A percentile compares a stretch with the other conserved stretches of the same genome.
These are phyloP conservation scores for Verticillium nubilum DNA, from an alignment of 2,329 filamentous ascomycete genomes.

Conservation along the genomic window DNA sequence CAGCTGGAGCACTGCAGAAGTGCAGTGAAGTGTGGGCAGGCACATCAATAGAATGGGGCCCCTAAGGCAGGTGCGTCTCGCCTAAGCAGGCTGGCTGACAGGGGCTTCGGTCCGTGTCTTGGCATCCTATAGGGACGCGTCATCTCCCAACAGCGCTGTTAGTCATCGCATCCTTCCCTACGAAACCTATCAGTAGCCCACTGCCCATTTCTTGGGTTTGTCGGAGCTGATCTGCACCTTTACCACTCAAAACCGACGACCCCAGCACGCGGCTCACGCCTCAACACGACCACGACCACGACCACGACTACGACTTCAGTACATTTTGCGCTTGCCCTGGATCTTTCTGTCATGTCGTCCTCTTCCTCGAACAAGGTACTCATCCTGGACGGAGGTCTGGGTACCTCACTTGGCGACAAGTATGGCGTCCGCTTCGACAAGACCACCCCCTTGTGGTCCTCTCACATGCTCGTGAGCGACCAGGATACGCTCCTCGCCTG, in stretches of 20 bases:
- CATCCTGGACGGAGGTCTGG: conserved; percentile 62
- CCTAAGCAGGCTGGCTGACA: not conserved
- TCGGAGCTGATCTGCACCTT: not conserved
- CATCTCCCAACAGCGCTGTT: not conserved
- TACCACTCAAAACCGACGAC: not conserved
- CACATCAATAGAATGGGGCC: not conserved
- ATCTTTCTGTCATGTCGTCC: not conserved
- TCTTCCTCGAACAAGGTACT: conserved; percentile 19
- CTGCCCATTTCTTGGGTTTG: not conserved
- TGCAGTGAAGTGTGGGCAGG: not conserved
- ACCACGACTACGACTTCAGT: not conserved
- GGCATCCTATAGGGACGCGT: not conserved
- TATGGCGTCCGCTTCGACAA: conserved; percentile 47
- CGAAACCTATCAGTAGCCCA: not conserved
- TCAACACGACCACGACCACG: not conserved
- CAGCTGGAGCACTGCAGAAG: not conserved
- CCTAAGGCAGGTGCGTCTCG: not conserved
- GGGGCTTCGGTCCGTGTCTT: not conserved
- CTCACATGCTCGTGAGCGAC: conserved; percentile 55
- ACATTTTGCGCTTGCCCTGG: not conserved
- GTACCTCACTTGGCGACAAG: conserved; percentile 58
- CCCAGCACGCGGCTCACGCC: too few relatives aligned
- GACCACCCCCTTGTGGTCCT: conserved; percentile 60
- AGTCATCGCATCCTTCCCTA: not conserved
- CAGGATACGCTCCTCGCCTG: conserved; percentile 45